Percentiles rank a stretch among this genome's conserved stretches.
These are phyloP conservation scores for Schizosaccharomyces japonicus DNA, from an alignment of 805 yeast genomes.

Conservation along the genomic window DNA sequence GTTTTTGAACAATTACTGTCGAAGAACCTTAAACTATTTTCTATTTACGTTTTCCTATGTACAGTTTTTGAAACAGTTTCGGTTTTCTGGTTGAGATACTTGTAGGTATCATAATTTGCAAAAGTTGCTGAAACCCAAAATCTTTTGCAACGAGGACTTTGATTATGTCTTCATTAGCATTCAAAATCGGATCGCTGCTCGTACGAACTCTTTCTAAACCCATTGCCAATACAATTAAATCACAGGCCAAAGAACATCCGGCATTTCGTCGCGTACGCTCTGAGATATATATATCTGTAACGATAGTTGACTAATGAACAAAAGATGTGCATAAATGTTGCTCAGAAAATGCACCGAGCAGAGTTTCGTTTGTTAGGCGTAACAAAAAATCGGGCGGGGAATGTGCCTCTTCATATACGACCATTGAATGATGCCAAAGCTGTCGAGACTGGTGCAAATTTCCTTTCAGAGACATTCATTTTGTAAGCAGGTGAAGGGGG, in stretches of 20 bases:
- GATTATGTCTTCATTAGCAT: conserved; percentile 26
- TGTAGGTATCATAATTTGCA: no score
- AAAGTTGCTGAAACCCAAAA: not conserved
- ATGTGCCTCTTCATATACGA: conserved; percentile 25
- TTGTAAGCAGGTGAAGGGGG: conserved; percentile 16
- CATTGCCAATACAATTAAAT: conserved; percentile 40
- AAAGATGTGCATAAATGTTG: conserved; percentile 35
- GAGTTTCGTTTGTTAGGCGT: conserved; percentile 28
- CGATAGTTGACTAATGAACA: conserved; percentile 13
- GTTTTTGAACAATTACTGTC: no score
- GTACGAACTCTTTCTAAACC: conserved; percentile 57
- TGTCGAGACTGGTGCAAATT: conserved; percentile 53
- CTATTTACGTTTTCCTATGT: no score
- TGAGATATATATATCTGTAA: not conserved
- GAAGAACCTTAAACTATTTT: no score
- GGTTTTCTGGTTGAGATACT: no score
- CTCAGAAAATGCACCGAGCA: conserved; percentile 42
- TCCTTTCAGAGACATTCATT: conserved; percentile 50
- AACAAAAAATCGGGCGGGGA: conserved; percentile 13
- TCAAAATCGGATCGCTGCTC: conserved; percentile 44
- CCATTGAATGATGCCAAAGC: conserved; percentile 63
- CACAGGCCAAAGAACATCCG: conserved; percentile 54
- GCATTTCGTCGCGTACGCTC: conserved; percentile 17
- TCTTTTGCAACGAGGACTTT: not conserved
- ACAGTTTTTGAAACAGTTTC: no score